Base-by-base conservation (phyloP, 2,329 filamentous ascomycete genomes). In the Orbilia brochopaga region DNA sequence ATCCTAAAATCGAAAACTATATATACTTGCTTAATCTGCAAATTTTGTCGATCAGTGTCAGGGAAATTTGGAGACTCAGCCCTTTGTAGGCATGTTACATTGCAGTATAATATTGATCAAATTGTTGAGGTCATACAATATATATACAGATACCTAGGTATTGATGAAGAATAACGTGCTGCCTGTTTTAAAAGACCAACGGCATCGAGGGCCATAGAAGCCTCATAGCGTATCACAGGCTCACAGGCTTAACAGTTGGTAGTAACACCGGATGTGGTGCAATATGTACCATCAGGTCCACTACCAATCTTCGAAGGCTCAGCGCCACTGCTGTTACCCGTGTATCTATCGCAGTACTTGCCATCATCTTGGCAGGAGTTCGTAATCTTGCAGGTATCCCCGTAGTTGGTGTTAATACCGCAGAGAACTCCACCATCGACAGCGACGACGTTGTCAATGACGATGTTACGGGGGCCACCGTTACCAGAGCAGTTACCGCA, bases 351-450 rank as follows among this genome's bases (percentile, higher is more conserved):
- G 65, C 78, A 79, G 37, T 72, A 75, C 70, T 79, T 78, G 44
- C 73, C 76, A 19, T 69, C 56, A 44, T 19, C 66, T 73, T 78
- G 76, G 73, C 79, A 79, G 17, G 79, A 79, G 73, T 81, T 81
- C 63, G 78, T 80, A 72, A 83, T 79, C 6, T 76, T 79, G 54
- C 80, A 80, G 0, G 80, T 82, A 74, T 83, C 81, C 37, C 82
- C 82, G 74, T 81, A 84, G 80, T 84, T 85, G 66, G 79, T 79
- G 79, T 84, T 84, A 77, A 84, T 83, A 53, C 82, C 82, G 73
- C 79, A 81, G 32, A 83, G 79, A 15, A 79, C 78, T 57, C 79
- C 76, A 67, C 83, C 83, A 63, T 79, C 77, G 53, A 78, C 77
- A 48, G 51, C 60, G 15, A 79, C 79, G 69, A 82, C 78, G 75